These are phyloP conservation scores for Metschnikowia drakensbergensis DNA, from an alignment of 805 yeast genomes.

Conservation along the genomic window DNA sequence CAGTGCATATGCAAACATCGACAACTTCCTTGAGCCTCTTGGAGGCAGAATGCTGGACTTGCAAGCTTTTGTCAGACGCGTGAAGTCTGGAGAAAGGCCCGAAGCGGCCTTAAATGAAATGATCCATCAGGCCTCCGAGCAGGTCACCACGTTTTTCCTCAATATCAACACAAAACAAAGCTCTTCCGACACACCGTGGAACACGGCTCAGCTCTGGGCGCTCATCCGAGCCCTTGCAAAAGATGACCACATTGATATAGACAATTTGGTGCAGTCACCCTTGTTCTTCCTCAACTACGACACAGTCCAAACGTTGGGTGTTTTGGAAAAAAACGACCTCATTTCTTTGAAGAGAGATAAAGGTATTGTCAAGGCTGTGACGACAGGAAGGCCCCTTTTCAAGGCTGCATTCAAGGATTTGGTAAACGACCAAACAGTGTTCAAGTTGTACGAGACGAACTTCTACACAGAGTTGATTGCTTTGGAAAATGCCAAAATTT, in stretches of 20 bases:
- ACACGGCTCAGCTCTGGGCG: slow-evolving; percentile 84
- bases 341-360: slow-evolving; percentile 68
- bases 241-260: slow-evolving; percentile 43
- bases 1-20: slow-evolving; percentile 38
- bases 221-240: slow-evolving; percentile 62
- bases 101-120: slow-evolving; percentile 71
- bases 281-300: slow-evolving; percentile 55
- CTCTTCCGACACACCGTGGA: slow-evolving; percentile 45
- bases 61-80: slow-evolving; percentile 83
- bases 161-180: slow-evolving; percentile 21
- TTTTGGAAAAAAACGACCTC: slow-evolving; percentile 76
- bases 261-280: slow-evolving; percentile 53
- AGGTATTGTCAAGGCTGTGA: slow-evolving; percentile 64
- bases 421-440: slow-evolving; percentile 52
- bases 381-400: slow-evolving; percentile 82
- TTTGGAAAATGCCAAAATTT: slow-evolving; percentile 59
- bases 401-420: slow-evolving; percentile 73
- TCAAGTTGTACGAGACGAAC: slow-evolving; percentile 60
- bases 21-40: slow-evolving; percentile 60
- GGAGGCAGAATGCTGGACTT: slow-evolving; percentile 96
- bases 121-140: slow-evolving; percentile 82
- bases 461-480: slow-evolving; percentile 52
- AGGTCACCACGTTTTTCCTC: slow-evolving; percentile 75
- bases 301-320: slow-evolving; percentile 46
- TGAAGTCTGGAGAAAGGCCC: slow-evolving; percentile 84